Conservation (phyloP, 495 filamentous ascomycete species). For the Pseudevernia furfuracea region DNA sequence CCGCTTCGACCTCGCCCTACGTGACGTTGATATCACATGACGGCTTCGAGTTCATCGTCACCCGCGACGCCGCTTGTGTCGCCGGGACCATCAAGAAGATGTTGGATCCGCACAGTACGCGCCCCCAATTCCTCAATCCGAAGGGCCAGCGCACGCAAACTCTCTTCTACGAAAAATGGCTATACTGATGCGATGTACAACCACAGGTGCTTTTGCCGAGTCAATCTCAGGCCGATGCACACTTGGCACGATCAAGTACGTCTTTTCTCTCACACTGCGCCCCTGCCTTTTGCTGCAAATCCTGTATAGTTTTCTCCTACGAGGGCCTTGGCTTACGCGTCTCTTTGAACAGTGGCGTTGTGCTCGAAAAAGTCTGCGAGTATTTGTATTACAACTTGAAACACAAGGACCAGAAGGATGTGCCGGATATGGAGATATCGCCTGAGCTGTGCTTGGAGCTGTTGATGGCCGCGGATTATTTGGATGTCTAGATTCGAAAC, state of each 20-base stretch:
- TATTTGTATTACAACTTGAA: slow-evolving; percentile 88
- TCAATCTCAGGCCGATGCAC: slow-evolving; percentile 54
- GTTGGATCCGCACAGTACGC: slow-evolving; percentile 70
- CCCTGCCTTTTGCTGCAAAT: slow-evolving; percentile 5
- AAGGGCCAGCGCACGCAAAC: background rate
- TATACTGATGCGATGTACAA: background rate
- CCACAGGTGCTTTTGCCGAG: slow-evolving; percentile 64
- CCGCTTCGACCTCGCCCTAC: slow-evolving; percentile 39
- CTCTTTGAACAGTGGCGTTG: slow-evolving; percentile 50
- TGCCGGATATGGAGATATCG: slow-evolving; percentile 85
- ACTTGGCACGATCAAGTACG: slow-evolving; percentile 68
- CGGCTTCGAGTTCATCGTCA: slow-evolving; percentile 80
- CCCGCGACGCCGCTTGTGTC: slow-evolving; percentile 64
- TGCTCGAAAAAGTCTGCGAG: slow-evolving; percentile 86
- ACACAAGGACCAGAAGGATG: slow-evolving; percentile 63
- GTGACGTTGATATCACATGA: slow-evolving; percentile 83
- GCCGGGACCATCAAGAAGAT: slow-evolving; percentile 76
- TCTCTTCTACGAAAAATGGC: background rate
- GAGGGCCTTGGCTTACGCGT: background rate
- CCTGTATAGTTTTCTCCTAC: background rate
- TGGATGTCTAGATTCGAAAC: slow-evolving; percentile 38
- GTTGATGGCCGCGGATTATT: slow-evolving; percentile 73
- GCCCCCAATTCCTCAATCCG: background rate
- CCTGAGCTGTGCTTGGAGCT: slow-evolving; percentile 70
- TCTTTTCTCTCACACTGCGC: slow-evolving; percentile 9